Evolutionary conservation across 768 basidiomycete species (phyloP), one percentile per base, ranked within the genome.

Genomic region (Mycena sanguinolenta): DNA sequence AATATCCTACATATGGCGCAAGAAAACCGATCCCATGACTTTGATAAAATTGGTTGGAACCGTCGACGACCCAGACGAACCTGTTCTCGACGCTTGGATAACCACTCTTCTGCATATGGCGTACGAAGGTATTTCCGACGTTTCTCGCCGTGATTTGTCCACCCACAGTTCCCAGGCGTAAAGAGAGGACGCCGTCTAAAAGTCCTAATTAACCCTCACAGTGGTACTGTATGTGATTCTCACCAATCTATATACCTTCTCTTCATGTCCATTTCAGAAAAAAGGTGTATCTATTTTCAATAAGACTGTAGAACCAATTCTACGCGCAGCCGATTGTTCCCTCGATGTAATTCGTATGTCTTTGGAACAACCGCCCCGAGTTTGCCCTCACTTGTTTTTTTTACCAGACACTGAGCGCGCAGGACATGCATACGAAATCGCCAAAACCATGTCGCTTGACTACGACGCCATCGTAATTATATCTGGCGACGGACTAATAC

Each of bases 401-500:
- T n/a, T n/a, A n/a, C n/a, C 74, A 95, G 95, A 89, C 57, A 95
- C 94, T 0, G 87, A 86, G 4, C 85, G 87, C 68, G 72, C 77
- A 3, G 87, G 87, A 6, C 93, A 97, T 78, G 95, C 92, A 3
- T 80, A 79, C 44, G 90, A 94, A 38, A 83, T 95, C 65, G 89
- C 84, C 0, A 88, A 88, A 70, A 79, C 81, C 4, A 78, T 95
- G 38, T 70, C 84, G 0, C 83, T 93, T 5, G 83, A 86, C 19
- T 93, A 87, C 70, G 95, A 96, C 71, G 93, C 90, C 0, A 77
- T 97, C 49, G 86, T 94, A 42, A 80, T 89, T 34, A 86, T 96
- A 27, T 95, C 94, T 0, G 95, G 95, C 0, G 95, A 97, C 74
- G 95, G 95, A 10, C 84, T 95, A 39, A 76, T 95, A 19, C 92